Conservation (phyloP, 257 asterid species). For the Solanum chilense region DNA sequence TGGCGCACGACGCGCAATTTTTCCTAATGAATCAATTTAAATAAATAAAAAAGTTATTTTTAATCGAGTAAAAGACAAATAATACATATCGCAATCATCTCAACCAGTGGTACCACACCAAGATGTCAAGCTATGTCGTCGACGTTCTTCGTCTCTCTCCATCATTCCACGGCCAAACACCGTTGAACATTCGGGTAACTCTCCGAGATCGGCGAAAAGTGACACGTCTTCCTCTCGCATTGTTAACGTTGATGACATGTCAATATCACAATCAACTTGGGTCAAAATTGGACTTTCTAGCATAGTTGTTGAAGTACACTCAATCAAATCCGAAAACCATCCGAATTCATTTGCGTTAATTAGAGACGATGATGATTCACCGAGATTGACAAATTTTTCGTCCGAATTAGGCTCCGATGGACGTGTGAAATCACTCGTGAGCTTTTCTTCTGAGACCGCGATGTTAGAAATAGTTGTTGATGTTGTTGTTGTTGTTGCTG, state of each 20-base stretch:
- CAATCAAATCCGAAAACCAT: conserved; percentile 60
- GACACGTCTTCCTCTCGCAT: conserved; percentile 77
- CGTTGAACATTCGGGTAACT: conserved; percentile 81
- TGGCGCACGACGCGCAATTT: conserved; percentile 21
- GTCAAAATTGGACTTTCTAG: conserved; percentile 44
- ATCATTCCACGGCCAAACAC: conserved; percentile 66
- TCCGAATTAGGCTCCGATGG: conserved; percentile 13
- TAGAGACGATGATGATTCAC: conserved; percentile 7
- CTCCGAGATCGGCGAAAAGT: conserved; percentile 80
- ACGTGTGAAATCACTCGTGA: neutral
- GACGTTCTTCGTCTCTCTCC: conserved; percentile 40
- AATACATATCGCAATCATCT: neutral
- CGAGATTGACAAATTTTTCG: conserved; percentile 14
- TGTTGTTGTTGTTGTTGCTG: neutral
- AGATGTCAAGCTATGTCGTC: conserved; percentile 33
- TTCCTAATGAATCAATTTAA: neutral
- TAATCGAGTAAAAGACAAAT: conserved; percentile 6
- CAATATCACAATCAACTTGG: conserved; percentile 29
- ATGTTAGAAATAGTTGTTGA: neutral
- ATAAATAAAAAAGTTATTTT: neutral
- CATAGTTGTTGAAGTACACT: conserved; percentile 28
- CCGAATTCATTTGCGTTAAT: conserved; percentile 28
- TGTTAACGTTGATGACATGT: conserved; percentile 47
- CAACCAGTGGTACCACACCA: conserved; percentile 39
- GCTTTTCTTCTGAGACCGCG: conserved; percentile 3